These are phyloP conservation scores for Parsonsia alboflavescens DNA, from an alignment of 257 asterid species.

Conservation along the genomic window DNA sequence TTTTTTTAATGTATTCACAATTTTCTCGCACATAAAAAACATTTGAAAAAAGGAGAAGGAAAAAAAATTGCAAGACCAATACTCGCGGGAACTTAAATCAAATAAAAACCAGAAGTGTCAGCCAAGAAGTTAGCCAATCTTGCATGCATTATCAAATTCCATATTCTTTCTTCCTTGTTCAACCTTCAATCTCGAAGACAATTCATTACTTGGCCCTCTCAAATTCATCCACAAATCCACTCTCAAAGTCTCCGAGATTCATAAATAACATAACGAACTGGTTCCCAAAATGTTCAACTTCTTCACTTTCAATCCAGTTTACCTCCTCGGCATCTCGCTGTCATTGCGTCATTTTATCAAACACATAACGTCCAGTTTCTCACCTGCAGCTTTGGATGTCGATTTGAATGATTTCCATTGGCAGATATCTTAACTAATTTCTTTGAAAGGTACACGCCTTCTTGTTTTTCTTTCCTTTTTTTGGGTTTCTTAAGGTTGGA, in stretches of 20 bases:
- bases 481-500: not conserved
- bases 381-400: not conserved
- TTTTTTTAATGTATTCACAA: too few relatives aligned
- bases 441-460: not conserved
- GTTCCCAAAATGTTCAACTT: not conserved
- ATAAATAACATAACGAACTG: not conserved
- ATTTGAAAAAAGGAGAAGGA: too few relatives aligned
- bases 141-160: too few relatives aligned
- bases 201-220: not conserved
- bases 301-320: conserved; percentile 12
- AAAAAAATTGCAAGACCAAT: too few relatives aligned
- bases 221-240: not conserved
- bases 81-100: too few relatives aligned
- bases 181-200: not conserved
- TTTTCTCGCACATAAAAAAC: too few relatives aligned
- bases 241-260: not conserved
- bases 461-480: not conserved
- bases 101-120: too few relatives aligned
- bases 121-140: too few relatives aligned
- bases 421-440: not conserved
- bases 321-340: not conserved
- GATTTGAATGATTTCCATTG: not conserved
- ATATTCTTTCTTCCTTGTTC: not conserved
- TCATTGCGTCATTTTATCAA: not conserved
- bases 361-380: not conserved